Conservation (phyloP, 192 early-diverging fungal genomes). For the Entomortierella beljakovae region DNA sequence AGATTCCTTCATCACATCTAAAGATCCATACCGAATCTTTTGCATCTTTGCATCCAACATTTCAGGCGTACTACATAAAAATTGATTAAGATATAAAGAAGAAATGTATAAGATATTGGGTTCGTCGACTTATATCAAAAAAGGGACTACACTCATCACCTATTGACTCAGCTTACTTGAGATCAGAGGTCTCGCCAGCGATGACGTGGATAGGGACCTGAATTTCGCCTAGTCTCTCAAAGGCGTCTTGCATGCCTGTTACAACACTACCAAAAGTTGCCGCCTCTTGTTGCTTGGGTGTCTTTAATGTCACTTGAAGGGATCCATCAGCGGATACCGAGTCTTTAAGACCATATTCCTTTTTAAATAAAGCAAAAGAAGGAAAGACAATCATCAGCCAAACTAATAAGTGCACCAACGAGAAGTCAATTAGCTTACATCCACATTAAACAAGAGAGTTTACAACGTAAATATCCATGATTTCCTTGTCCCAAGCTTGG, state of each 20-base stretch:
- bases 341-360: slow-evolving; percentile 61
- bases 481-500: slow-evolving; percentile 58
- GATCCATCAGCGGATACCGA: slow-evolving; percentile 46
- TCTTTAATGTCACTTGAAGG: slow-evolving; percentile 49
- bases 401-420: neutral
- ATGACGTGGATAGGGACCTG: slow-evolving; percentile 57
- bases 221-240: slow-evolving; percentile 37
- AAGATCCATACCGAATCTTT: no score
- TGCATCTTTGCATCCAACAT: no score
- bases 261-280: slow-evolving; percentile 37
- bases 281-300: slow-evolving; percentile 58
- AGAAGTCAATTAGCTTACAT: neutral
- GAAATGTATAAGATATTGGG: no score
- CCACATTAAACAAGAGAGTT: no score
- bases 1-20: no score
- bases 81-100: no score
- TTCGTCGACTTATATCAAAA: no score
- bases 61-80: no score
- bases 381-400: neutral
- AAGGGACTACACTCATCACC: no score
- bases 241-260: slow-evolving; percentile 28
- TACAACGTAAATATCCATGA: slow-evolving; percentile 66
- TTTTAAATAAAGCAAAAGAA: neutral
- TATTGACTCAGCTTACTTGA: no score
- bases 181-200: slow-evolving; percentile 43